Percentiles rank a stretch among this genome's conserved stretches.
Conservation (phyloP, 768 basidiomycete species). For the Trametes cingulata region DNA sequence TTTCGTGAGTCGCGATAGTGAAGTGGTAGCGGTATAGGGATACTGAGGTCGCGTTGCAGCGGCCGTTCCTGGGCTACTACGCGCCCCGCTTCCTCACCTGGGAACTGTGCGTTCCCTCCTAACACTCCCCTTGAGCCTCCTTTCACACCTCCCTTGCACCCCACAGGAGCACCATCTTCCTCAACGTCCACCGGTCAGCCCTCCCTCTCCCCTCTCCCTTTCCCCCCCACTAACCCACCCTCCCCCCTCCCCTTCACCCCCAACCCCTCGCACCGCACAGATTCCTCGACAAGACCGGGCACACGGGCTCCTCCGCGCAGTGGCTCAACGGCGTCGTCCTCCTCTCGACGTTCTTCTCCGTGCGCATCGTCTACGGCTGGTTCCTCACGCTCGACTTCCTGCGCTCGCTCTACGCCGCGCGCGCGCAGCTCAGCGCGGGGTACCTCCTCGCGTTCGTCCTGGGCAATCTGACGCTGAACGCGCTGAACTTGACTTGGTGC, state of each 20-base stretch:
- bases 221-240: neutral
- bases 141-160: neutral
- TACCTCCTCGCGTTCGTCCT: conserved; percentile 53
- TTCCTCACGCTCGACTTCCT: conserved; percentile 49
- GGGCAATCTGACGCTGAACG: conserved; percentile 68
- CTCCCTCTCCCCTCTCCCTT: neutral
- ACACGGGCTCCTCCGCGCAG: conserved; percentile 67
- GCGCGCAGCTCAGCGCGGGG: conserved; percentile 50
- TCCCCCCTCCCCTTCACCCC: neutral
- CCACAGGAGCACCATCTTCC: conserved; percentile 75
- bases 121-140: neutral
- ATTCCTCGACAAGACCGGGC: conserved; percentile 77
- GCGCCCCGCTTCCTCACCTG: conserved; percentile 77
- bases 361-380: conserved; percentile 72
- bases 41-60: conserved; percentile 29
- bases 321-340: conserved; percentile 72
- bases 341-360: conserved; percentile 64
- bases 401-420: conserved; percentile 54
- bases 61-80: conserved; percentile 78
- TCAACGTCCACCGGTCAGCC: conserved; percentile 82
- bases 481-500: conserved; percentile 79
- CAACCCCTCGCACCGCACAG: conserved; percentile 34
- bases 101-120: conserved; percentile 58
- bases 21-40: neutral
- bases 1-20: conserved; percentile 56